These are phyloP conservation scores for Strobilomyces dryophilus DNA, from an alignment of 768 basidiomycete genomes.

Conservation along the genomic window DNA sequence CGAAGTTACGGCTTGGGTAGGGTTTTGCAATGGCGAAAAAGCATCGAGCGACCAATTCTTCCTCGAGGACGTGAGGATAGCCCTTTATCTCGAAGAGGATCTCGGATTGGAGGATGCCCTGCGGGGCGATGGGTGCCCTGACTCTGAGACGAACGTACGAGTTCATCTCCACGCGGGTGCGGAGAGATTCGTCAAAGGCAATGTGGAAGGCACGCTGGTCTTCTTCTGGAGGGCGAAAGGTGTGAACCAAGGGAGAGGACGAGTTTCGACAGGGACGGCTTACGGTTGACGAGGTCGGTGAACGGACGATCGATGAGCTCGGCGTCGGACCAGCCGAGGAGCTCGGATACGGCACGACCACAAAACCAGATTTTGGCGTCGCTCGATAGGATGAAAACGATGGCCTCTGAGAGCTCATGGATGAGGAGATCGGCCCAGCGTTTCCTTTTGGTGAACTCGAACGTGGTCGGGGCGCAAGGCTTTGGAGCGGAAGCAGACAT, in stretches of 20 bases:
- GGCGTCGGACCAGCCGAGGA: conserved; percentile 72
- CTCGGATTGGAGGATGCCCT: conserved; percentile 36
- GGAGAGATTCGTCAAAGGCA: conserved; percentile 54
- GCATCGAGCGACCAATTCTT: conserved; percentile 44
- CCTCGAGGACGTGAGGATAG: conserved; percentile 47
- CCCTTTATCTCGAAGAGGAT: conserved; percentile 72
- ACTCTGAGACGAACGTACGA: conserved; percentile 59
- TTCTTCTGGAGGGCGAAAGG: conserved; percentile 39
- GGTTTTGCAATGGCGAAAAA: conserved; percentile 76
- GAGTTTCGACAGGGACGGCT: conserved; percentile 14
- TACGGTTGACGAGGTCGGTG: conserved; percentile 61
- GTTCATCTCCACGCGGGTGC: conserved; percentile 46
- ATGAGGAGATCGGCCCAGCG: conserved; percentile 81
- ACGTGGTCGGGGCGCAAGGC: conserved; percentile 31
- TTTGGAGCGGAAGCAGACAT: conserved; percentile 19
- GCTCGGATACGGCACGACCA: conserved; percentile 59
- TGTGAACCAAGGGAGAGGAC: background rate
- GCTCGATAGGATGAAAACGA: conserved; percentile 65
- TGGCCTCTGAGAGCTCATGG: conserved; percentile 69
- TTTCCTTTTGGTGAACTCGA: conserved; percentile 85
- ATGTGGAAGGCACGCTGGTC: conserved; percentile 46
- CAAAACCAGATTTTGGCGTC: conserved; percentile 65
- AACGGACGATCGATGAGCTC: conserved; percentile 72
- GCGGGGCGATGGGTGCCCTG: conserved; percentile 31
- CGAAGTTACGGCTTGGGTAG: conserved; percentile 68